Evolutionary conservation across 768 basidiomycete species (phyloP), one percentile per base, ranked within the genome.

Genomic region (Lactarius psammicola): DNA sequence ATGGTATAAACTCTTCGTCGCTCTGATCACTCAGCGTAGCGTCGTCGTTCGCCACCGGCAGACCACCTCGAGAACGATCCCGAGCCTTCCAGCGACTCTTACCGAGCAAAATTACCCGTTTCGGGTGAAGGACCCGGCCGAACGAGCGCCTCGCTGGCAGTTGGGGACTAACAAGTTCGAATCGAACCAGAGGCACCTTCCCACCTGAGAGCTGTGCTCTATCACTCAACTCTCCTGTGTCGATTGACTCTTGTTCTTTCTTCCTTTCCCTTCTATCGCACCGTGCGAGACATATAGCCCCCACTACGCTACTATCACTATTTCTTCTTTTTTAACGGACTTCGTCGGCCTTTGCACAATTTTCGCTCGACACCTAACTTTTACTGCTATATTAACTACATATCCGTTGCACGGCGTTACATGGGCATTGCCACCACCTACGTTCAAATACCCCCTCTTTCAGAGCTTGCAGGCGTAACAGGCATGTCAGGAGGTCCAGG

Each of bases 151-250:
- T 8, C 51, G 56, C 59, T 8, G 44, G 31, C n/a, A 36, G 23
- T 0, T 3, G 18, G 26, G 56, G 23, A 26, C 31, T n/a, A 28
- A 23, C 28, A 55, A 62, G 38, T 55, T 54, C 28, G 36, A 54
- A 34, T 55, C n/a, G 11, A 26, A 23, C 4, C 30, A n/a, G n/a
- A n/a, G 30, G n/a, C n/a, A n/a, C 31, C 23, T 38, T 57, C 34
- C 28, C 44, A 33, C 55, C 56, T 44, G 53, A 57, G 62, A 63
- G 65, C 65, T 63, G 61, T 63, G 61, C 60, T 58, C 65, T 66
- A n/a, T 26, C 40, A 40, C 44, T n/a, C n/a, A n/a, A n/a, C n/a
- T 55, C 28, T 20, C 40, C 33, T 15, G 33, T 30, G 11, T 65
- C 53, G 23, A 15, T 51, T 5, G 20, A n/a, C 9, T 20, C 13